Base-by-base conservation (phyloP, 2,329 filamentous ascomycete species). In the Daldinia sp. region DNA sequence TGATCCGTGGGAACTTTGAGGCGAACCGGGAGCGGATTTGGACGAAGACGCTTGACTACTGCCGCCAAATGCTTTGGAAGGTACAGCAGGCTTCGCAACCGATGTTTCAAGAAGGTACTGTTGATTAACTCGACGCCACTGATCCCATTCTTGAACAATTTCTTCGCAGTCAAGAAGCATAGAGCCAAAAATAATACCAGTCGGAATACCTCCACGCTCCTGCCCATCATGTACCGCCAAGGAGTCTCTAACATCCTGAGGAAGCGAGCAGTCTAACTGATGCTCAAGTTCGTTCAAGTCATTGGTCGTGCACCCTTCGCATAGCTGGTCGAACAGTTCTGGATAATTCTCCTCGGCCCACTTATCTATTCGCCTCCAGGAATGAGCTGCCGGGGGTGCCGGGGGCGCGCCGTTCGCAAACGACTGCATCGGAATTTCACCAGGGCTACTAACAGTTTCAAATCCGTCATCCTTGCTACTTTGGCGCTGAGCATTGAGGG, bases 131-230 rank as follows among this genome's bases (percentile, higher is more conserved):
- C 87, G 89, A 71, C 93, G 89, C 95, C 95, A 99, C 75, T 97
- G 96, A 72, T 92, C 90, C 92, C 94, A 98, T 76, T 99, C 95
- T 77, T 97, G 93, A 19, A 97, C 90, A 70, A 99, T 97, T 75
- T 99, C 95, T 77, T 99, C 95, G 74, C 95, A 98, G 77, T 99
- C 95, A 60, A 99, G 86, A 67, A 99, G 81, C 95, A 99, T 99
- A 75, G 88, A 90, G 63, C 94, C 87, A 72, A 99, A 98, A 64
- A 99, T 87, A 69, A 98, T 90, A 66, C 95, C 95, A 0, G 94
- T 97, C 0, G 95, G 95, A 59, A 85, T 85, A 67, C 95, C 95
- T 65, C 93, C 92, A 67, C 95, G 90, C 79, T 99, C 95, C 78
- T 99, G 95, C n/a, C 95, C 95, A 73, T 99, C 95, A 77, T 99